A percentile compares a stretch with the other conserved stretches of the same genome.
These are phyloP conservation scores for Hanseniaspora uvarum DNA, from an alignment of 1,139 yeast genomes.

Conservation along the genomic window DNA sequence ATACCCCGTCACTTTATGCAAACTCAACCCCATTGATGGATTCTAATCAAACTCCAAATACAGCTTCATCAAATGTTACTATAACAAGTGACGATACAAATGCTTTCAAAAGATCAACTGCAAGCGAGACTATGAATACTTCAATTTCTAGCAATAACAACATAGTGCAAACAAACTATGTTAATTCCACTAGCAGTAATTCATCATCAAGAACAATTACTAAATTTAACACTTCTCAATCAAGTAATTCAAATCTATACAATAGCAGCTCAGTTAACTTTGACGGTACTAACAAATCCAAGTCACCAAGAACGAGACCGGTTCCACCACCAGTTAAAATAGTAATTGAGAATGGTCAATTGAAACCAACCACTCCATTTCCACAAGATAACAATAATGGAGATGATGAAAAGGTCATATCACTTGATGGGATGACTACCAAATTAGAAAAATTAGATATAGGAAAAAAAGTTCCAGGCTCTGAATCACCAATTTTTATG, in stretches of 20 bases:
- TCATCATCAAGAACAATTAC: conserved; percentile 14
- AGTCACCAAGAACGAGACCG: conserved; percentile 17
- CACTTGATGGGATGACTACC: conserved; percentile 9
- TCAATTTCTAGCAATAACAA: background rate
- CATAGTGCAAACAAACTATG: background rate
- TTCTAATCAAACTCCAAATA: conserved; percentile 1
- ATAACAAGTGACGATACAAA: background rate
- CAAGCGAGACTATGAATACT: background rate
- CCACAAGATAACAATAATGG: conserved; percentile 12
- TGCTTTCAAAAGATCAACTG: background rate
- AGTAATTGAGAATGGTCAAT: conserved; percentile 13
- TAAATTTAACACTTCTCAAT: background rate
- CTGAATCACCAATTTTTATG: background rate
- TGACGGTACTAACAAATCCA: background rate
- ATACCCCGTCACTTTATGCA: background rate
- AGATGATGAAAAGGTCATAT: conserved; percentile 15
- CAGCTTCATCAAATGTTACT: conserved; percentile 9
- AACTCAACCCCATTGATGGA: background rate
- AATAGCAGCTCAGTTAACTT: background rate
- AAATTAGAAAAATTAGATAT: conserved; percentile 6
- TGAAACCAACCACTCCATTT: conserved; percentile 11
- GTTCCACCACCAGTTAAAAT: conserved; percentile 17
- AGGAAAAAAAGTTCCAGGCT: background rate
- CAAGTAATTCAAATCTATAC: background rate
- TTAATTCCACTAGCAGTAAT: conserved; percentile 8